Evolutionary conservation across 2,329 filamentous ascomycete genomes (phyloP), one percentile per base, ranked within the genome.

Genomic region (Lasiodiplodia sp.): DNA sequence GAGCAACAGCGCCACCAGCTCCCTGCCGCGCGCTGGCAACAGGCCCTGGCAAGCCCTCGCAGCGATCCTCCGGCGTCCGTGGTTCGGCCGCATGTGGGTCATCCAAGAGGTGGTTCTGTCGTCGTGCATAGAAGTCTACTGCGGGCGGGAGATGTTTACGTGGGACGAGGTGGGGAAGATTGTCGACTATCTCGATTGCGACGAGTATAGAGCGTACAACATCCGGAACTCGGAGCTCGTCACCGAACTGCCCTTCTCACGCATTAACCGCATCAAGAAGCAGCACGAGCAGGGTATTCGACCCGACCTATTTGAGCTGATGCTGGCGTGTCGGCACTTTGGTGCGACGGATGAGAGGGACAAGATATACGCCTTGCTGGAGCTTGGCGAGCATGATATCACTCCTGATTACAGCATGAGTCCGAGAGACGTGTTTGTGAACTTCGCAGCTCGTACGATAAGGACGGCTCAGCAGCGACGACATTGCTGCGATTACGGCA

Each of bases 21-120:
- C 18, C 7, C 52, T 68, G 34, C 67, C 67, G 14, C 63, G 31
- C 8, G 49, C 57, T 31, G 67, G 67, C 7, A 63, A 63, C 14
- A 55, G 38, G 52, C 49, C 38, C 21, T 68, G 67, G 67, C 57
- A 57, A 51, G 67, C 67, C 10, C 58, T 68, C 21, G 67, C 58
- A 6, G 49, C 67, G 4, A 56, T 68, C 18, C 21, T 68, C 18
- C 67, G 58, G 6, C 57, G 49, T 10, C 72, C 73, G 12, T 75
- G 75, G 74, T 76, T 76, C 69, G 73, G 72, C 57, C 70, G 74
- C 47, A 74, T 74, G 57, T 77, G 75, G 75, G 73, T 75, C 63
- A 73, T 77, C 18, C 75, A 77, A 69, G 75, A 76, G 52, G 74
- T 76, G 25, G 72, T 75, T 12, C 70, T 76, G 18, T 72, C 71